Conservation (phyloP, 768 basidiomycete genomes). For the Rhodosporidiobolus odoratus region DNA sequence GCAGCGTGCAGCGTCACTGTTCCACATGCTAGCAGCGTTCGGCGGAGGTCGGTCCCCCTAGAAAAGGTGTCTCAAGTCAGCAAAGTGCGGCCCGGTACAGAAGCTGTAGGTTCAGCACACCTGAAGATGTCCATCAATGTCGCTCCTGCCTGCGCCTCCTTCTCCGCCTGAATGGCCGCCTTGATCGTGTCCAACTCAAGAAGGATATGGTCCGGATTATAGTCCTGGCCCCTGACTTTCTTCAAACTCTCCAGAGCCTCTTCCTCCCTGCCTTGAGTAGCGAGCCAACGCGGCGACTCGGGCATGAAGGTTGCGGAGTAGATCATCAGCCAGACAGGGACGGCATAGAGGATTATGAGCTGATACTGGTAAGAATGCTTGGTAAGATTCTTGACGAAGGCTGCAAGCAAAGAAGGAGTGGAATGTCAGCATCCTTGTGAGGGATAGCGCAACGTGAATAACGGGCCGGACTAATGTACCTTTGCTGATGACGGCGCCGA, state of each 20-base stretch:
- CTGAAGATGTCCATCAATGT: constrained; percentile 21
- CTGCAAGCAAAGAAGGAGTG: background rate
- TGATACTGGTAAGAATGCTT: constrained; percentile 18
- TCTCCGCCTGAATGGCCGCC: constrained; percentile 5
- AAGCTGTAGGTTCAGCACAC: no score
- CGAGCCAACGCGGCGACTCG: constrained; percentile 36
- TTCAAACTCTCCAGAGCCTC: constrained; percentile 1
- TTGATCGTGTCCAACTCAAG: constrained; percentile 15
- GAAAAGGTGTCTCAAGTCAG: no score
- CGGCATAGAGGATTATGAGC: constrained; percentile 18
- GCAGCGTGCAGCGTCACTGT: constrained; percentile 29
- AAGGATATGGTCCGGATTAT: constrained; percentile 4
- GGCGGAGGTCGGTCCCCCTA: constrained; percentile 15
- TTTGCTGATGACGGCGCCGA: constrained; percentile 17
- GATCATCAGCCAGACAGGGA: constrained; percentile 18
- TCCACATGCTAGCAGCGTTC: constrained; percentile 12
- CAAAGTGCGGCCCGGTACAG: no score
- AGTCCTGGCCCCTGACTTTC: background rate
- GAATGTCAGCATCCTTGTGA: background rate
- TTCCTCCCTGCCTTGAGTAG: constrained; percentile 10
- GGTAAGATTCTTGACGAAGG: background rate
- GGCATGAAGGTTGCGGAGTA: constrained; percentile 5
- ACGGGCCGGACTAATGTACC: background rate
- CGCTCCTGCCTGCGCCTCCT: background rate
- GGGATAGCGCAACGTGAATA: background rate